Evolutionary conservation across 2,329 filamentous ascomycete genomes (phyloP).

Genomic region (Verticillium albo-atrum): DNA sequence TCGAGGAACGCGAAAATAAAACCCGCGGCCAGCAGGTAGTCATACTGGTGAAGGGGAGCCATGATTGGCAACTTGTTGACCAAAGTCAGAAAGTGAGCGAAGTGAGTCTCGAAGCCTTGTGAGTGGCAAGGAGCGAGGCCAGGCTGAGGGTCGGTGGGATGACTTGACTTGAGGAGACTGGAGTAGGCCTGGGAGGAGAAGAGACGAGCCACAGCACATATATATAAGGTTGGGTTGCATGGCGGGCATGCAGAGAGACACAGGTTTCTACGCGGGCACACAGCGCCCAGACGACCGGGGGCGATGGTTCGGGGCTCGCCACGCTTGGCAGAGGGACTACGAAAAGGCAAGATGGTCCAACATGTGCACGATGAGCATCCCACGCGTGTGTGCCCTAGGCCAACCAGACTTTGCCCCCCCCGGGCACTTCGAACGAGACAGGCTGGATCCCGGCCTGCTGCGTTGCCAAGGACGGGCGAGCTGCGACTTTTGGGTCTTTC

Average conservation of each 20-base stretch:
- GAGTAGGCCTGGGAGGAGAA: background rate
- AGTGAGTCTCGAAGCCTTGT: background rate
- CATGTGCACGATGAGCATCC: background rate
- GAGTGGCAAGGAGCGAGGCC: background rate
- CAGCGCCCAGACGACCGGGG: background rate
- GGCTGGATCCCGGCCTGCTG: background rate
- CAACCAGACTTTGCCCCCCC: background rate
- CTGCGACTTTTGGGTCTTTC: background rate
- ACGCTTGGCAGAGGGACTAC: background rate
- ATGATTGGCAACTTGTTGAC: background rate
- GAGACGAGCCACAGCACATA: background rate
- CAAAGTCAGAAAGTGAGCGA: background rate
- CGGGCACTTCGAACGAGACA: background rate
- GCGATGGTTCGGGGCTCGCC: background rate
- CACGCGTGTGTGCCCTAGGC: background rate
- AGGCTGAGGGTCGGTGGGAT: background rate
- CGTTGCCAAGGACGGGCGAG: background rate
- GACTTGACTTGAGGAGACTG: background rate
- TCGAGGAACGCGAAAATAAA: constrained; percentile 63
- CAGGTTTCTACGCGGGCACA: background rate
- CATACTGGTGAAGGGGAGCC: constrained; percentile 43
- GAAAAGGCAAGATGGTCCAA: background rate
- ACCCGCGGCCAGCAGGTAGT: constrained; percentile 61
- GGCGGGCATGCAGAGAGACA: background rate
- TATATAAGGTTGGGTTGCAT: background rate